phyloP scores from a whole-genome alignment of 139 green algal genomes.

The Chlorella vulgaris region DNA sequence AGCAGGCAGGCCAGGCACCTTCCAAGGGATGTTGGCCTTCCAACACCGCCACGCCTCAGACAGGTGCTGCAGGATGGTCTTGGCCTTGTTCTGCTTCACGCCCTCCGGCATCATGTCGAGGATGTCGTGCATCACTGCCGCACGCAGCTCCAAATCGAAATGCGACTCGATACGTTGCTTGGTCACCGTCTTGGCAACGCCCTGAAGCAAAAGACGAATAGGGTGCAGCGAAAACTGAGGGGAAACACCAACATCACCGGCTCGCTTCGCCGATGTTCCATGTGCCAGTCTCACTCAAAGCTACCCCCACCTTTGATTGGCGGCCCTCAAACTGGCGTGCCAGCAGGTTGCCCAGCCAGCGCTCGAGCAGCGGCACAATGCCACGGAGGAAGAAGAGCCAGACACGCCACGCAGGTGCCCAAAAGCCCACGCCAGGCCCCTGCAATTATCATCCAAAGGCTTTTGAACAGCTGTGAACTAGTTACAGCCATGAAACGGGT shows the following conservation, averaged over 20 bases:
- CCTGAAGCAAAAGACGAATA: slow-evolving; percentile 27
- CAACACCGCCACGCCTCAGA: slow-evolving; percentile 98
- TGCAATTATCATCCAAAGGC: slow-evolving; percentile 74
- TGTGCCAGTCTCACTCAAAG: too few species aligned
- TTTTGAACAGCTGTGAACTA: too few species aligned
- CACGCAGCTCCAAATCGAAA: slow-evolving; percentile 98
- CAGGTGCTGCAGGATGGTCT: slow-evolving; percentile 99
- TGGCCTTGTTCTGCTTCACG: slow-evolving; percentile 94
- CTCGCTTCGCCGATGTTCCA: too few species aligned
- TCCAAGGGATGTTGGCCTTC: slow-evolving; percentile 99
- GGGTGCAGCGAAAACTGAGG: neutral
- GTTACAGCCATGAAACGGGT: too few species aligned
- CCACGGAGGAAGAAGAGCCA: slow-evolving; percentile 99
- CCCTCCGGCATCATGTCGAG: slow-evolving; percentile 99
- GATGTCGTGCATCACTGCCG: slow-evolving; percentile 99
- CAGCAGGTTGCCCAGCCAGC: slow-evolving; percentile 99
- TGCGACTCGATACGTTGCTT: slow-evolving; percentile 99
- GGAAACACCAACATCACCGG: neutral
- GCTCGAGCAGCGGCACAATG: slow-evolving; percentile 97
- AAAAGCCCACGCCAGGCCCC: slow-evolving; percentile 98
- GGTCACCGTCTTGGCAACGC: slow-evolving; percentile 97
- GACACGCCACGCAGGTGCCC: slow-evolving; percentile 99
- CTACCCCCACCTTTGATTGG: slow-evolving; percentile 87
- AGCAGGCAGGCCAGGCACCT: slow-evolving; percentile 96
- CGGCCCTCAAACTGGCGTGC: slow-evolving; percentile 98